Base-by-base conservation (phyloP, 73 alveolate species). In the Urostyla sp. region DNA sequence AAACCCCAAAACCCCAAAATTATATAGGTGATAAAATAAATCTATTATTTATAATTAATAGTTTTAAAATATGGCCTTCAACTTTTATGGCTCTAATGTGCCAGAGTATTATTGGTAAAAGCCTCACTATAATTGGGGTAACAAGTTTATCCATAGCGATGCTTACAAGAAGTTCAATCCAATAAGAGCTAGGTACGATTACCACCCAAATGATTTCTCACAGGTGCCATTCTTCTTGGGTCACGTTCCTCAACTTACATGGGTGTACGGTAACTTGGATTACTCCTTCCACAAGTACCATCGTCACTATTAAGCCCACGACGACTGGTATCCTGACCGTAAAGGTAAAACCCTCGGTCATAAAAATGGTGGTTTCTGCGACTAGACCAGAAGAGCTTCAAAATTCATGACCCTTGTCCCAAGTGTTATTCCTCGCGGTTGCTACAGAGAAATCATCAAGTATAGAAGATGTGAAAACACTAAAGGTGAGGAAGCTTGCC, bases 271-370 rank as follows among this genome's bases (percentile, higher is more conserved):
- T 34, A 85, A 72, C 75, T 57, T 85, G 72, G 93, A 85, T 40
- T 85, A 85, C 85, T 52, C 82, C 28, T 85, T 60, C 86, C 34
- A 63, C 75, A 85, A 85, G 79, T 67, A 75, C 80, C 93, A 85
- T 75, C 59, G 93, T 50, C 86, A 75, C 45, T 85, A 85, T 69
- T 67, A 85, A 48, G 93, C 93, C 58, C 93, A 85, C 54, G 93
- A 85, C 45, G 93, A 85, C 52, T 85, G 93, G 93, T 76, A 75
- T 66, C 93, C 93, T 15, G 93, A 85, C 86, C 59, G 93, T 40
- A 85, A 85, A 77, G 85, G 67, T 31, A 85, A 85, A 75, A 77
- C 93, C 44, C 86, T 85, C 59, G 93, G 93, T 1, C 67, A 38
- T 81, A 75, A 74, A 18, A 37, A 58, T 26, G 93, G 93, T 28